Evolutionary conservation across 805 yeast species (phyloP), one percentile per base, ranked within the genome.

Genomic region (Wickerhamiella occidentalis): DNA sequence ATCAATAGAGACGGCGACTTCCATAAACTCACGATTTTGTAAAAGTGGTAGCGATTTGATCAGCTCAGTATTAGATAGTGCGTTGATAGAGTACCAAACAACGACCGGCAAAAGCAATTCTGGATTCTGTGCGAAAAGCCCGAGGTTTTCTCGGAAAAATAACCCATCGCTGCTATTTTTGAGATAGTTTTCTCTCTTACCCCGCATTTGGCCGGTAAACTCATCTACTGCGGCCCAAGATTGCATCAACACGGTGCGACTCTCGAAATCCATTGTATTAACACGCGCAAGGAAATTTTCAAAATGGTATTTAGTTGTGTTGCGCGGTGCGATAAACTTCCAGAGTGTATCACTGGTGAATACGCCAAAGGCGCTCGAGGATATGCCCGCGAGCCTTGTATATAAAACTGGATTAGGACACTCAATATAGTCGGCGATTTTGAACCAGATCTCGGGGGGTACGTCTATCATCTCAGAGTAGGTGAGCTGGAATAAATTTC

Each of bases 381-480:
- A 33, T 7, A 45, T 23, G 11, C 29, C 17, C 13, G 47, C 40
- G 18, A 45, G 41, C 23, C 36, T 36, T 7, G 47, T 35, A 15
- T 33, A 36, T 15, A 33, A 21, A 6, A 25, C 40, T 1, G 47
- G 47, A 19, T 45, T 45, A 18, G 47, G 40, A 15, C 29, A 36
- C 13, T 35, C 47, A 19, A 45, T 35, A 25, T 35, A 23, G 17
- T 8, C 17, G 1, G 47, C 40, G 15, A 45, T 35, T n/a, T 33
- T 36, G 33, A n/a, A 18, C 47, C 47, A 45, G 23, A 45, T 35
- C 47, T 45, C 47, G 3, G 29, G 18, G 18, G 47, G 47, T 6
- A 43, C 46, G 26, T 19, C 13, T 3, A 29, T 18, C 38, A 29
- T 29, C 8, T 18, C 11, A 4, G 19, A 12, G 19, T 15, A 15